These are phyloP conservation scores for Termitomyces eurrhizus DNA, from an alignment of 768 basidiomycete genomes.

Conservation along the genomic window DNA sequence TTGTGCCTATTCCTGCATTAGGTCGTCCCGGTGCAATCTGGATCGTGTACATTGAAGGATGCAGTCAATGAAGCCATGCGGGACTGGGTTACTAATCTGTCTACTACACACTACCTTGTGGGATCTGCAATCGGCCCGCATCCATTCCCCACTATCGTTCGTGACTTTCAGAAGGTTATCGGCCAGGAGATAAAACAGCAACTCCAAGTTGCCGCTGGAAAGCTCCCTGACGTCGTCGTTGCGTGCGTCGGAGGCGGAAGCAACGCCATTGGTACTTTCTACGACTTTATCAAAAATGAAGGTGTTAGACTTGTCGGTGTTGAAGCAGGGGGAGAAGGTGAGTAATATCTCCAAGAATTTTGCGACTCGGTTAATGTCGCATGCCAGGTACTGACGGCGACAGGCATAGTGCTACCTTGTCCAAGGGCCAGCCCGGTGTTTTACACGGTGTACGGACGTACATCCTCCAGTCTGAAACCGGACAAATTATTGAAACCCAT, in stretches of 20 bases:
- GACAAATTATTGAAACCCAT: constrained; percentile 97
- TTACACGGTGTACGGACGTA: constrained; percentile 96
- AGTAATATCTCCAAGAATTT: neutral
- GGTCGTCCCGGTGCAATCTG: constrained; percentile 93
- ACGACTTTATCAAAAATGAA: constrained; percentile 91
- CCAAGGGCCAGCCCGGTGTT: constrained; percentile 89
- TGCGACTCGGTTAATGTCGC: neutral
- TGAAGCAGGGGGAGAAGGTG: constrained; percentile 96
- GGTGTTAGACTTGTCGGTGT: constrained; percentile 86
- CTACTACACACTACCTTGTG: constrained; percentile 93
- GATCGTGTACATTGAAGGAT: constrained; percentile 94
- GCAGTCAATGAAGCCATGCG: constrained; percentile 98
- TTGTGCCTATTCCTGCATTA: constrained; percentile 23
- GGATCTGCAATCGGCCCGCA: constrained; percentile 98
- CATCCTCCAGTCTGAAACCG: constrained; percentile 73
- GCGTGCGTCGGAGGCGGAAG: constrained; percentile 98
- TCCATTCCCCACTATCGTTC: constrained; percentile 98
- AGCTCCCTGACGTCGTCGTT: constrained; percentile 90
- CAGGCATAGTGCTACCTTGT: constrained; percentile 89
- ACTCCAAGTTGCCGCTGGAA: constrained; percentile 64
- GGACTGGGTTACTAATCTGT: constrained; percentile 96
- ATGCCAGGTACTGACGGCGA: constrained; percentile 72
- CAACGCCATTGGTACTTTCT: constrained; percentile 98
- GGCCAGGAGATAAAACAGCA: constrained; percentile 93
- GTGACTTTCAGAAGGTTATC: constrained; percentile 93